phyloP scores from a whole-genome alignment of 2,329 filamentous ascomycete species.

The Podosphaera xanthii region DNA sequence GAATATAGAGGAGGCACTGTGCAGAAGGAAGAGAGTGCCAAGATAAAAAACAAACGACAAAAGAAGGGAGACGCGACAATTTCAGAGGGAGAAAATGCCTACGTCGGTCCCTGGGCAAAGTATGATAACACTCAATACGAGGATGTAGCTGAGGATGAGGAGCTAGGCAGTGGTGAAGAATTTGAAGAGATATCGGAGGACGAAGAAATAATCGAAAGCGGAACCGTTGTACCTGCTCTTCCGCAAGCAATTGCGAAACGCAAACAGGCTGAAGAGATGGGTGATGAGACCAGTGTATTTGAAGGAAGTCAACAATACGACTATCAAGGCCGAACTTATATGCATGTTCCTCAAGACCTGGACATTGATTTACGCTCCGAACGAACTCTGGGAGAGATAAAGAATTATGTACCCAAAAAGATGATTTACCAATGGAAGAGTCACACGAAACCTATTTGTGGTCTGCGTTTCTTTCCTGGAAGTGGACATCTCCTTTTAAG shows the following conservation, averaged over 20 bases:
- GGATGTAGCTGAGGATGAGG: slow-evolving; percentile 49
- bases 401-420: slow-evolving; percentile 91
- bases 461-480: slow-evolving; percentile 68
- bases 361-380: slow-evolving; percentile 72
- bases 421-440: slow-evolving; percentile 74
- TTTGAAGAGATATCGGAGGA: slow-evolving; percentile 52
- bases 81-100: slow-evolving; percentile 68
- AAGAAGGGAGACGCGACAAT: slow-evolving; percentile 65
- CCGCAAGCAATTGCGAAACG: slow-evolving; percentile 28
- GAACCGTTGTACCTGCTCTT: slow-evolving; percentile 34
- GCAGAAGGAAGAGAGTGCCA: slow-evolving; percentile 48
- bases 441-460: slow-evolving; percentile 66
- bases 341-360: slow-evolving; percentile 87
- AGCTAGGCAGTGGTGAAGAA: slow-evolving; percentile 55
- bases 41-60: slow-evolving; percentile 52
- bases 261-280: slow-evolving; percentile 33
- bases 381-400: slow-evolving; percentile 37
- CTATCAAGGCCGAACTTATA: slow-evolving; percentile 88
- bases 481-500: slow-evolving; percentile 79
- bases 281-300: slow-evolving; percentile 67
- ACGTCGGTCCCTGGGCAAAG: slow-evolving; percentile 85
- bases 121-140: slow-evolving; percentile 55
- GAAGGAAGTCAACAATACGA: slow-evolving; percentile 67
- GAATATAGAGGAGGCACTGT: slow-evolving; percentile 30
- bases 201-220: slow-evolving; percentile 39